phyloP scores from a whole-genome alignment of 495 filamentous ascomycete genomes.

The Pseudomonodictys pantanalensis region DNA sequence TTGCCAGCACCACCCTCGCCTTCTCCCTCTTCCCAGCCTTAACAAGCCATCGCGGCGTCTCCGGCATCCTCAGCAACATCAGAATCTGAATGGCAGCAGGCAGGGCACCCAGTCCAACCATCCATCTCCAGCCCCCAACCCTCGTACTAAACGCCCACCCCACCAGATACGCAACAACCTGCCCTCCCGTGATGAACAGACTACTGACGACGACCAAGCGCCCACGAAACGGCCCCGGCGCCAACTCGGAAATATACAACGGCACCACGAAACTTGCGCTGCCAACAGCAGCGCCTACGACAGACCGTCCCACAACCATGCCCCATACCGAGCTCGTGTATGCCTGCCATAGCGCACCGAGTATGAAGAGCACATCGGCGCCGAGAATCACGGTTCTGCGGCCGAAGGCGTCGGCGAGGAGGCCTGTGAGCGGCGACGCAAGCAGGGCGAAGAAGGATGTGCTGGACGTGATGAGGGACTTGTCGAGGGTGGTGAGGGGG shows the following conservation, averaged over 20 bases:
- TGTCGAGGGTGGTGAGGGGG: constrained; percentile 69
- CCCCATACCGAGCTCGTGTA: constrained; percentile 55
- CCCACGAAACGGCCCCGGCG: constrained; percentile 71
- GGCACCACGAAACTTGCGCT: constrained; percentile 79
- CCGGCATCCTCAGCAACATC: constrained; percentile 67
- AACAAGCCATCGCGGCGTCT: constrained; percentile 84
- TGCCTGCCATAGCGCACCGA: constrained; percentile 73
- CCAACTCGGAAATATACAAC: constrained; percentile 77
- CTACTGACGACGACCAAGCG: constrained; percentile 72
- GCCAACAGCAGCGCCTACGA: constrained; percentile 81
- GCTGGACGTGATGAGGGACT: constrained; percentile 77
- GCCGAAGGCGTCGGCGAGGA: constrained; percentile 71
- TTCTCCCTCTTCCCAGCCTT: constrained; percentile 57
- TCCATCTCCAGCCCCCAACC: constrained; percentile 76
- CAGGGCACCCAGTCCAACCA: constrained; percentile 79
- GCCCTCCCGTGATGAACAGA: constrained; percentile 80
- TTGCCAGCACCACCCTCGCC: constrained; percentile 61
- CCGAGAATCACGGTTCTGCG: constrained; percentile 73
- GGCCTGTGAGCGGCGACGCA: constrained; percentile 69
- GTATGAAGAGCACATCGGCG: constrained; percentile 73
- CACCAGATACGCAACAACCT: constrained; percentile 79
- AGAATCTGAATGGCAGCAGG: constrained; percentile 70
- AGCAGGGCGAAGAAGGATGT: constrained; percentile 79
- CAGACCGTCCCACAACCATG: constrained; percentile 76
- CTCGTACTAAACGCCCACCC: constrained; percentile 64